Conservation (phyloP, 768 basidiomycete species). For the Leccinum broughii region DNA sequence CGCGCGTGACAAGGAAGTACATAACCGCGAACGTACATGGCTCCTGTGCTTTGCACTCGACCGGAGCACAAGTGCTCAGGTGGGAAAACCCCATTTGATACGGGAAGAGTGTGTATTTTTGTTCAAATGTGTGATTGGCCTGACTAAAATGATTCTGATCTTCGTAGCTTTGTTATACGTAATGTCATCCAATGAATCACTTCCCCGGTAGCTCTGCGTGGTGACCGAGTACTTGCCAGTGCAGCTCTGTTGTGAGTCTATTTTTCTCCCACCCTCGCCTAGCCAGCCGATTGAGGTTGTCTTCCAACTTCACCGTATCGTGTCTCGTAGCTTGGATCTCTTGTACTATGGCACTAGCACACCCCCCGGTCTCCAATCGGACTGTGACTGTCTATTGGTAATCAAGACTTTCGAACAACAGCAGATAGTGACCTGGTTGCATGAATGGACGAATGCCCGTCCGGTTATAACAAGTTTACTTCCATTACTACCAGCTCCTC, state of each 20-base stretch:
- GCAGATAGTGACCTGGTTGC: slow-evolving; percentile 64
- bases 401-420: slow-evolving; percentile 78
- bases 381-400: slow-evolving; percentile 83
- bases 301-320: slow-evolving; percentile 73
- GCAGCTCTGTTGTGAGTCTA: slow-evolving; percentile 70
- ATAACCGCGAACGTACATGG: slow-evolving; percentile 96
- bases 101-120: slow-evolving; percentile 79
- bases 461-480: slow-evolving; percentile 49
- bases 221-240: slow-evolving; percentile 57
- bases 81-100: slow-evolving; percentile 94
- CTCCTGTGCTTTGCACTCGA: slow-evolving; percentile 84
- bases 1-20: slow-evolving; percentile 79
- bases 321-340: slow-evolving; percentile 86
- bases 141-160: slow-evolving; percentile 1
- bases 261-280: not conserved
- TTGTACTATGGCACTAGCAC: slow-evolving; percentile 82
- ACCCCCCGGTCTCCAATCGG: slow-evolving; percentile 77
- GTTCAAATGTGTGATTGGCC: not conserved
- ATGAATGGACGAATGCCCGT: slow-evolving; percentile 45
- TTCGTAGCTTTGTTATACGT: slow-evolving; percentile 77
- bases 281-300: not conserved
- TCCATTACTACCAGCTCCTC: slow-evolving; percentile 82
- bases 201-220: slow-evolving; percentile 58
- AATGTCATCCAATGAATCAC: slow-evolving; percentile 75
- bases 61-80: slow-evolving; percentile 88